Base-by-base conservation (phyloP, 345 rosid species). In the Combretum micranthum region DNA sequence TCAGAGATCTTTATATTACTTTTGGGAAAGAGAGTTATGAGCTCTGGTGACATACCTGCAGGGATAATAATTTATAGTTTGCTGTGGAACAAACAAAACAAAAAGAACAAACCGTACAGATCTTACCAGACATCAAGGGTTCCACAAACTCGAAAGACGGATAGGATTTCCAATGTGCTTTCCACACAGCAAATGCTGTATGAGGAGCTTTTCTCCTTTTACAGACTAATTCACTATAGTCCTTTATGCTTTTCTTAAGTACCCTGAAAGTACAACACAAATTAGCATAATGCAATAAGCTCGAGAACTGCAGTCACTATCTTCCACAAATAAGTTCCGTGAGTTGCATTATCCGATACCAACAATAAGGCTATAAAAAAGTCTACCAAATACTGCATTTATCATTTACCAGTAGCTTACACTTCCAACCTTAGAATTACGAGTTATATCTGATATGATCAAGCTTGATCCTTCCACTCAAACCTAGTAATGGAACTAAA, bases 41-140 rank as follows among this genome's bases (percentile, higher is more conserved):
- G 87, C 60, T 78, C 86, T 20, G 51, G 53, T 17, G 93, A 72
- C 58, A 52, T 20, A 72, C 72, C 93, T 92, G 83, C 42, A 54
- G 47, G 67, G 55, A 57, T 13, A 22, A 46, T 61, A 63, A 66
- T 26, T 53, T 59, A 79, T 53, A 79, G 64, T 22, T 52, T 46
- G 62, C 57, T 18, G 21, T 18, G 23, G 19, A 12, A 23, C 14
- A 25, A 37, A 44, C 44, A 46, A 57, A 37, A 17, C 16, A 65
- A 37, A 44, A 44, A 20, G 54, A 56, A 15, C 16, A 11, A 25
- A 54, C 51, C 39, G 59, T 16, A 47, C 53, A 51, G 18, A 20
- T 68, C 84, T 72, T 67, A 92, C 98, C 77, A 20, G 87, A 79
- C 69, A 92, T 56, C 66, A 79, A 61, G 61, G 95, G 81, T 57